phyloP scores from a whole-genome alignment of 345 rosid species.

The Gossypium thurberi region DNA sequence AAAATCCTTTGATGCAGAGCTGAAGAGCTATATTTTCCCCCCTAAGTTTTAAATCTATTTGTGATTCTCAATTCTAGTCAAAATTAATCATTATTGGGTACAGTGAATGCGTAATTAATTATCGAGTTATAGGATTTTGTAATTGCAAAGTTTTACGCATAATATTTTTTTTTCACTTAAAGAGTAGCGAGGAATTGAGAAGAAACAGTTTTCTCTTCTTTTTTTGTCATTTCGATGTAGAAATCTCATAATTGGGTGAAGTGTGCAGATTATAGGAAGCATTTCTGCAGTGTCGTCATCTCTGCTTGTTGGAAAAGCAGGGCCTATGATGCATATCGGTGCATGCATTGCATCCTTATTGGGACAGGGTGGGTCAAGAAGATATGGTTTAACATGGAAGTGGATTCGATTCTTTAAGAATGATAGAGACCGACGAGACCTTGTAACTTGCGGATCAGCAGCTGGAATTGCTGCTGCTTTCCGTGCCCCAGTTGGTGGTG shows the following conservation, averaged over 20 bases:
- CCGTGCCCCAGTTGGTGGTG: conserved; percentile 93
- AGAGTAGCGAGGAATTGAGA: not conserved
- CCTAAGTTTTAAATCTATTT: not conserved
- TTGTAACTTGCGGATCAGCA: conserved; percentile 91
- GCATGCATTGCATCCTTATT: conserved; percentile 85
- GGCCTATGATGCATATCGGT: conserved; percentile 94
- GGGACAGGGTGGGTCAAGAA: conserved; percentile 91
- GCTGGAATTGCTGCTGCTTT: conserved; percentile 95
- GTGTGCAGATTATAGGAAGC: conserved; percentile 71
- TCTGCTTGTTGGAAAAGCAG: conserved; percentile 90
- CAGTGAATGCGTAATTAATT: not conserved
- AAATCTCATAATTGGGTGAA: conserved; percentile 6
- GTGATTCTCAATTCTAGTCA: not conserved
- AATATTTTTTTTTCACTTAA: not conserved
- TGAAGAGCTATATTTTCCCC: not conserved
- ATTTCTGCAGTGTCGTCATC: conserved; percentile 80
- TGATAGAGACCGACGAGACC: conserved; percentile 84
- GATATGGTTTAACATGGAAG: conserved; percentile 67
- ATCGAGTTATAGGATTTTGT: not conserved
- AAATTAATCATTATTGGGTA: not conserved
- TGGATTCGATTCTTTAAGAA: conserved; percentile 76
- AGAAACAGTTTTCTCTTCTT: not conserved
- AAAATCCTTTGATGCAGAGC: not conserved
- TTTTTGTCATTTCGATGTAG: not conserved
- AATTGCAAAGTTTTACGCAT: not conserved